Evolutionary conservation across 2,329 filamentous ascomycete genomes (phyloP), one percentile per base, ranked within the genome.

Genomic region (Hypoxylon sp.): DNA sequence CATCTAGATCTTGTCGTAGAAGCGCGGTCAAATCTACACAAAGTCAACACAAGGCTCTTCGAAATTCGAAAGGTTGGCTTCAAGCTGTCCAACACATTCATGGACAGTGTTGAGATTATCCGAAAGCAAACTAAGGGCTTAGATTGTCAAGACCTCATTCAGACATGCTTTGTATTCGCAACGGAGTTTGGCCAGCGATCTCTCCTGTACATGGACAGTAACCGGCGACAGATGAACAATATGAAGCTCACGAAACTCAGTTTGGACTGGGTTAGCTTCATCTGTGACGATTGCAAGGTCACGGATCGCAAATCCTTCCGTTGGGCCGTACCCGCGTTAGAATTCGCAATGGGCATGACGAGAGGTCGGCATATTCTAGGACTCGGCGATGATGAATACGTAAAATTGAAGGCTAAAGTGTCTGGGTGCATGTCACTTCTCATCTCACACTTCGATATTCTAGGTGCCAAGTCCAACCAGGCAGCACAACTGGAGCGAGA

Each of bases 361-460:
- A 89, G 93, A 57, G 96, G 96, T 10, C 91, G 94, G 65, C 94
- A 97, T 75, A 97, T 99, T 52, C 82, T 99, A n/a, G 93, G 91
- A 0, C 89, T 99, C 66, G 93, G 91, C 44, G 93, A 97, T 65
- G 88, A 92, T 44, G 95, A 99, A 76, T 99, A 97, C 78, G 88
- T 90, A 5, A 90, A 87, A 70, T 84, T 99, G 69, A 89, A 95
- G 48, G 86, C 89, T 64, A 98, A 98, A 80, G 96, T 99, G 4
- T 94, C 94, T 7, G 95, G 95, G 0, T 99, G 96, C 80, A 99
- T 99, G 96, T 94, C 93, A 19, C 87, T 99, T 24, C 85, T 99
- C 53, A 98, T 99, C 73, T 98, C 94, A 8, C 96, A 99, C 80
- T 99, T 99, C 75, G 96, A 99, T 79, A 98, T 99, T 80, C 97